Evolutionary conservation across 2,329 filamentous ascomycete species (phyloP), one percentile per base, ranked within the genome.

Genomic region (Thermothelomyces thermophilus): DNA sequence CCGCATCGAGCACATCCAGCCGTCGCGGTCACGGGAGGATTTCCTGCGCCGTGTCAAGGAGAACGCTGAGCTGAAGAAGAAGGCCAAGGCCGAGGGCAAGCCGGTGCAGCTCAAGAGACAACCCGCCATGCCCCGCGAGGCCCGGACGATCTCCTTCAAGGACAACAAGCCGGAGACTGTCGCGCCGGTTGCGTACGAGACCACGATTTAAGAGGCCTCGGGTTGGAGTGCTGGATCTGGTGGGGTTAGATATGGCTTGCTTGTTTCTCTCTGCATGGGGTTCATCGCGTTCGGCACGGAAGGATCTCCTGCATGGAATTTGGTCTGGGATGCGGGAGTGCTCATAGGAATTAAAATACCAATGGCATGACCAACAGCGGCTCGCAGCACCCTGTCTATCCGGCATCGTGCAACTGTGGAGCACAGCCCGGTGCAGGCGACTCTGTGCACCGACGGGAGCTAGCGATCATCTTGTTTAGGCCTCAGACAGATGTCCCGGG

Each of bases 31-130:
- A 68, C 84, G 93, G 70, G 91, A 97, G 68, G 91, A 93, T 73
- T 97, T 98, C 82, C 75, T 97, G 68, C 84, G 82, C 78, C 86
- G 91, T 69, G 91, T 98, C 73, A 97, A 97, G 88, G 76, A 82
- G 70, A 97, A 97, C 79, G 90, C 90, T 68, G 84, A 82, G 70
- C 84, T 89, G 75, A 93, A 90, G 84, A 85, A 84, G 74, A 78
- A 94, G 80, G 90, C 91, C 69, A 95, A 95, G 85, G 80, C 82
- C 65, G 84, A 90, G 67, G 93, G 93, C 68, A 81, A 81, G 72
- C 82, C 85, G 70, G 80, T 96, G 66, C 83, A 91, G 77, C 80
- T 98, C 71, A 98, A 98, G 90, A 83, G 93, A 73, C 84, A 86
- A 71, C 84, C 93, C 61, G 76, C 73, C 64, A 78, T 79, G 70